phyloP scores from a whole-genome alignment of 164 flowering plant species.

The Euptelea pleiosperma region DNA sequence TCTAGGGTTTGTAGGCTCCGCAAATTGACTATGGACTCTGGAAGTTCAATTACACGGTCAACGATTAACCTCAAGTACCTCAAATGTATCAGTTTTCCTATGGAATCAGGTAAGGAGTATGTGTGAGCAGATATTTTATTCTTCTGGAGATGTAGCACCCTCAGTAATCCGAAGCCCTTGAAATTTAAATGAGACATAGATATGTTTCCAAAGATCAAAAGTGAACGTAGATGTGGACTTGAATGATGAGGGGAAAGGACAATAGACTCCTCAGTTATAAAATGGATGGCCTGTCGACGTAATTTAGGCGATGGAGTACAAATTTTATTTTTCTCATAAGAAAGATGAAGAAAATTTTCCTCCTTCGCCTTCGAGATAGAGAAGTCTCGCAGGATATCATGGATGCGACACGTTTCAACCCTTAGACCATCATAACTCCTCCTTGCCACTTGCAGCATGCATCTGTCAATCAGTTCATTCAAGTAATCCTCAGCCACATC shows the following conservation, averaged over 20 bases:
- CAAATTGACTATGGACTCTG: too few relatives aligned
- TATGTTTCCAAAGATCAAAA: background rate
- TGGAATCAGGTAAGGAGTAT: too few relatives aligned
- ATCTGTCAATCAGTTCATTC: slow-evolving; percentile 16
- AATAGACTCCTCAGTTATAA: background rate
- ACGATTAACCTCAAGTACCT: too few relatives aligned
- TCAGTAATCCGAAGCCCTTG: background rate
- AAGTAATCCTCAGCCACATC: slow-evolving; percentile 18
- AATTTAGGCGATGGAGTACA: too few relatives aligned
- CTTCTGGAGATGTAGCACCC: too few relatives aligned
- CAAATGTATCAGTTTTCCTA: too few relatives aligned
- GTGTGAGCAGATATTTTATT: too few relatives aligned
- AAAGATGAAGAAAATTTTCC: background rate
- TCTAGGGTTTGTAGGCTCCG: too few relatives aligned
- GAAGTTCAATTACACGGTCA: too few relatives aligned
- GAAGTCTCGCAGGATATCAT: slow-evolving; percentile 10
- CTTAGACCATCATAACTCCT: background rate
- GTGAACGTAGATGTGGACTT: background rate
- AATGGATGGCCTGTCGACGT: too few relatives aligned
- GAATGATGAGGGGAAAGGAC: background rate
- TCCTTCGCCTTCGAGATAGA: background rate
- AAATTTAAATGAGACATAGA: background rate
- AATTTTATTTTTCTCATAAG: background rate
- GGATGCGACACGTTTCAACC: slow-evolving; percentile 2
- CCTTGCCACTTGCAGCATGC: slow-evolving; percentile 6